Evolutionary conservation across 169 alveolate species (phyloP), one percentile per base, ranked within the genome.

Genomic region (Cyclospora cayetanensis): DNA sequence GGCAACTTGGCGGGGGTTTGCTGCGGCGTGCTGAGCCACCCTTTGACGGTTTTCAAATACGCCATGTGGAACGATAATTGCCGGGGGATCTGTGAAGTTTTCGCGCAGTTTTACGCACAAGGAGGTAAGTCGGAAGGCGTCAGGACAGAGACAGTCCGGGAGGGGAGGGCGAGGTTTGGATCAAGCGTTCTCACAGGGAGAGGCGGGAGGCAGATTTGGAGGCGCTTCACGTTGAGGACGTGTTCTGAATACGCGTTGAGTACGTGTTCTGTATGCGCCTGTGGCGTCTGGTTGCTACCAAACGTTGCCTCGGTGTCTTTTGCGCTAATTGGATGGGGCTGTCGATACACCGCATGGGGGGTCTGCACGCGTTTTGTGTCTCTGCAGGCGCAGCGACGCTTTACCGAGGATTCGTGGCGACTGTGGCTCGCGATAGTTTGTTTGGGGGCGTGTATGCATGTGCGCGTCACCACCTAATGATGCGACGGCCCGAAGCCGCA

Each of bases 61-160:
- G 77, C 70, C 3, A 29, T 60, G 37, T 90, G 93, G 93, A 76
- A 90, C 72, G 41, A 22, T 31, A 65, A 68, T 39, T 31, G 60
- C 43, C 88, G 25, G 12, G 35, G 43, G 9, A 22, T 46, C 31
- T 83, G 37, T 15, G 80, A 34, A 35, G 80, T 42, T n/a, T 43
- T 83, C 65, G 18, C 22, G 27, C 46, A 35, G 37, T 52, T 39
- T 3, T 15, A 41, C 34, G 7, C 74, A 18, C 41, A 2, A 18
- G 89, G 89, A 50, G 89, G 89, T 79, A 43, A 46, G 91, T 46
- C 43, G n/a, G n/a, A n/a, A n/a, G n/a, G n/a, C n/a, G n/a, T n/a
- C n/a, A n/a, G n/a, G n/a, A n/a, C n/a, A n/a, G n/a, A n/a, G n/a
- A n/a, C n/a, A n/a, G n/a, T n/a, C n/a, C n/a, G n/a, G n/a, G n/a